phyloP scores from a whole-genome alignment of 1,284 basidiomycete genomes.

The Inonotus obliquus region DNA sequence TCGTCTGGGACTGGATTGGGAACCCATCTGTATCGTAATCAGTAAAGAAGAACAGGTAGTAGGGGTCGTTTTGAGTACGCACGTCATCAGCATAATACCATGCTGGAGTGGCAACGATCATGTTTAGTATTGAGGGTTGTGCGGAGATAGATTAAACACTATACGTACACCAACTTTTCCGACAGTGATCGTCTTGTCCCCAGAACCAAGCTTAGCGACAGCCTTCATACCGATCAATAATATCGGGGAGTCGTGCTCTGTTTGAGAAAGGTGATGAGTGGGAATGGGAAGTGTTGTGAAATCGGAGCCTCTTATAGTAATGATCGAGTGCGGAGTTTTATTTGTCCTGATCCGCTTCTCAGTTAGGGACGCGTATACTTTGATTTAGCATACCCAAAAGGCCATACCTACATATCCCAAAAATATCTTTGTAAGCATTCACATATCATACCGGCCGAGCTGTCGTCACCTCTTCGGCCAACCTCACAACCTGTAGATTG shows the following conservation, averaged over 20 bases:
- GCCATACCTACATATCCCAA: too few species aligned
- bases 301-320: too few species aligned
- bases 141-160: not conserved
- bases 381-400: not conserved
- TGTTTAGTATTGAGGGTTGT: not conserved
- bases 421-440: too few species aligned
- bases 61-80: slow-evolving; percentile 21
- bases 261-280: too few species aligned
- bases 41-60: not conserved
- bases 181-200: not conserved
- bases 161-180: slow-evolving; percentile 11
- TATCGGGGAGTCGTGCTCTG: too few species aligned
- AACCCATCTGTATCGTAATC: slow-evolving; percentile 28
- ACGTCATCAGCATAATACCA: slow-evolving; percentile 56
- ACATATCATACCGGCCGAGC: not conserved
- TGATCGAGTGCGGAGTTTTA: too few species aligned
- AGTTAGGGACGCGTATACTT: too few species aligned
- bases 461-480: not conserved
- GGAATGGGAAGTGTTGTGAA: too few species aligned
- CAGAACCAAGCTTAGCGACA: not conserved
- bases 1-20: slow-evolving; percentile 44
- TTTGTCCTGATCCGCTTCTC: too few species aligned
- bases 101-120: slow-evolving; percentile 26
- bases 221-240: not conserved
- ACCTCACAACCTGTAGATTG: not conserved